A percentile compares a stretch with the other conserved stretches of the same genome.
Evolutionary conservation across 2,329 filamentous ascomycete species (phyloP).

Genomic region (Chalaropsis ovoidea): DNA sequence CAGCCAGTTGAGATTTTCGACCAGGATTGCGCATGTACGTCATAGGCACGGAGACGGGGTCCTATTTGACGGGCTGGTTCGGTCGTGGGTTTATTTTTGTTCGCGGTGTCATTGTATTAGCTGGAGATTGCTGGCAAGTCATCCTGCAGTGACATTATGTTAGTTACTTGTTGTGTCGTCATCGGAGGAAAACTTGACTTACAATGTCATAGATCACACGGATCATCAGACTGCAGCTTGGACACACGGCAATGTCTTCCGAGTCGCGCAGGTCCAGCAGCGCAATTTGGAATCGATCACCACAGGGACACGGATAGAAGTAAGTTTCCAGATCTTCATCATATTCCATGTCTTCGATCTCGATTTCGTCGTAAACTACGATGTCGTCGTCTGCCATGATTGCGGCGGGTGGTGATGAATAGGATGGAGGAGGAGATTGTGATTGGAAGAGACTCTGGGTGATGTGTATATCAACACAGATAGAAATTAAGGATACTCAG

Average conservation of each 20-base stretch:
- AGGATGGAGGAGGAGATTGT: constrained; percentile 21
- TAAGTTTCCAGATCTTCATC: constrained; percentile 76
- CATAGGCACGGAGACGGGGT: background rate
- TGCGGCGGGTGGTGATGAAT: background rate
- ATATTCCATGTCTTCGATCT: constrained; percentile 97
- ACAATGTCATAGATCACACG: constrained; percentile 84
- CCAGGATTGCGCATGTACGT: background rate
- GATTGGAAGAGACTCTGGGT: background rate
- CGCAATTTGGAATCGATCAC: constrained; percentile 87
- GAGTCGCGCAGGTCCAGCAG: constrained; percentile 77
- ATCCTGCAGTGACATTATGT: background rate
- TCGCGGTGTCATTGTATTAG: background rate
- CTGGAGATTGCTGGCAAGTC: constrained; percentile 2
- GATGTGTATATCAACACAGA: too few relatives aligned
- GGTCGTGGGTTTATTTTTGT: background rate
- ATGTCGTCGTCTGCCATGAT: constrained; percentile 46
- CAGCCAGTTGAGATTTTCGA: background rate
- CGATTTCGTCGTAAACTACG: constrained; percentile 91
- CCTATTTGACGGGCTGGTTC: background rate
- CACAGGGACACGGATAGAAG: constrained; percentile 93
- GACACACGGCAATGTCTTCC: constrained; percentile 91
- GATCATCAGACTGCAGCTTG: constrained; percentile 95
- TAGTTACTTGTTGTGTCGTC: background rate
- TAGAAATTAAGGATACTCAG: too few relatives aligned
- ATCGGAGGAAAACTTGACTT: constrained; percentile 30